These are phyloP conservation scores for Ogataea methylovora DNA, from an alignment of 805 yeast species.

Conservation along the genomic window DNA sequence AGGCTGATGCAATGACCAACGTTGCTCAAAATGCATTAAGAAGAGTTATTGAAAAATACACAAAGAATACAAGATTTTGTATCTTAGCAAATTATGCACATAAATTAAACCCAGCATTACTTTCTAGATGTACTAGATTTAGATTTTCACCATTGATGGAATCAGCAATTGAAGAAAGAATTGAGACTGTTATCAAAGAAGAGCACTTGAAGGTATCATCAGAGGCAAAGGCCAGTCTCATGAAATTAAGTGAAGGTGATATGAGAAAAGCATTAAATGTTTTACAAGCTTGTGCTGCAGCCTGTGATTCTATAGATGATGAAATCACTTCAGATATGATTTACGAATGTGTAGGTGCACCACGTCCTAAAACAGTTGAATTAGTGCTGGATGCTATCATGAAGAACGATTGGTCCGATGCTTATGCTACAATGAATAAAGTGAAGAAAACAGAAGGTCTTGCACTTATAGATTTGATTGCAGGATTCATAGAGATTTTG, in stretches of 20 bases:
- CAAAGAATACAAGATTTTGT: conserved; percentile 92
- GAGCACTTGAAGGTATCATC: conserved; percentile 56
- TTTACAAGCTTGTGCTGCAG: conserved; percentile 87
- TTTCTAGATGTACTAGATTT: conserved; percentile 93
- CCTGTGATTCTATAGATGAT: conserved; percentile 38
- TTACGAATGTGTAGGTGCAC: conserved; percentile 93
- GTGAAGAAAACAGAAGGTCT: conserved; percentile 71
- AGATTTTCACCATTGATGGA: conserved; percentile 77
- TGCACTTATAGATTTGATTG: conserved; percentile 79
- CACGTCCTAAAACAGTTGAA: conserved; percentile 81
- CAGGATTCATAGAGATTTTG: conserved; percentile 67
- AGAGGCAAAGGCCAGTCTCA: conserved; percentile 58
- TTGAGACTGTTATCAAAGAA: conserved; percentile 57
- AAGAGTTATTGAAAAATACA: conserved; percentile 83
- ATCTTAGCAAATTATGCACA: conserved; percentile 94
- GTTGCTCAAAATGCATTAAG: conserved; percentile 81
- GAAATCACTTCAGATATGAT: conserved; percentile 68
- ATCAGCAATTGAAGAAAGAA: conserved; percentile 60
- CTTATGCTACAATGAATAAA: conserved; percentile 56
- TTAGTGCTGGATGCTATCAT: conserved; percentile 68
- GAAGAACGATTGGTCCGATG: conserved; percentile 82
- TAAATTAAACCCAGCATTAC: conserved; percentile 88
- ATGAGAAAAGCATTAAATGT: conserved; percentile 88
- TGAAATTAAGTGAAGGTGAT: conserved; percentile 81
- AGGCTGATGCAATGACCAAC: conserved; percentile 91